These are phyloP conservation scores for Dendryphion nanum DNA, from an alignment of 2,329 filamentous ascomycete genomes.

Conservation along the genomic window DNA sequence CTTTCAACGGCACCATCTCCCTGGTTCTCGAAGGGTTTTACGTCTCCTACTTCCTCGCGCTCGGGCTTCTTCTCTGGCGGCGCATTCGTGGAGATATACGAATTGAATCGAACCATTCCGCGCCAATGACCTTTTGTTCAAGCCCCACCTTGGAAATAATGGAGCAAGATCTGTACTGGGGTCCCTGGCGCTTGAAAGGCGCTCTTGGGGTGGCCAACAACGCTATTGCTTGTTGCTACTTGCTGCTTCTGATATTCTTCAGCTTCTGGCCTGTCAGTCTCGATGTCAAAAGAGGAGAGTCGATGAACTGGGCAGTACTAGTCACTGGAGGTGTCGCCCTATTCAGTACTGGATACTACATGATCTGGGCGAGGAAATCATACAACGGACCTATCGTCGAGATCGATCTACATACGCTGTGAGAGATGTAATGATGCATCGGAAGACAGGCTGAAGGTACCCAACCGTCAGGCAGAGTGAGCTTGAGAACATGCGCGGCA, in stretches of 20 bases:
- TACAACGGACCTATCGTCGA: slow-evolving; percentile 36
- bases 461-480: background rate
- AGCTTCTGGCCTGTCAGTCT: slow-evolving; percentile 32
- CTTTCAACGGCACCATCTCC: slow-evolving; percentile 37
- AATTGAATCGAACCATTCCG: slow-evolving; percentile 16
- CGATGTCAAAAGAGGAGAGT: slow-evolving; percentile 11
- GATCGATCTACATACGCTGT: slow-evolving; percentile 14
- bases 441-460: background rate
- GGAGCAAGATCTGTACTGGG: slow-evolving; percentile 28
- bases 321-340: slow-evolving; percentile 28
- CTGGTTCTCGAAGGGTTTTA: slow-evolving; percentile 38
- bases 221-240: slow-evolving; percentile 29
- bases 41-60: slow-evolving; percentile 34
- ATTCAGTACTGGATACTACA: slow-evolving; percentile 33
- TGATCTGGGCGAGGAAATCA: slow-evolving; percentile 25
- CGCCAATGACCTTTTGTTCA: slow-evolving; percentile 20
- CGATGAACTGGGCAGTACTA: slow-evolving; percentile 36
- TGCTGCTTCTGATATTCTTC: slow-evolving; percentile 34
- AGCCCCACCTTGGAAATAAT: slow-evolving; percentile 15
- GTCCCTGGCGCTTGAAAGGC: slow-evolving; percentile 34
- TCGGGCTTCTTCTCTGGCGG: slow-evolving; percentile 35
- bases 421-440: background rate
- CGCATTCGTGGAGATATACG: slow-evolving; percentile 33
- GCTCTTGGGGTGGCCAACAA: slow-evolving; percentile 30
- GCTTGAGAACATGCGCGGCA: background rate